These are phyloP conservation scores for Ophiostoma sp. DNA, from an alignment of 2,329 filamentous ascomycete genomes.

Conservation along the genomic window DNA sequence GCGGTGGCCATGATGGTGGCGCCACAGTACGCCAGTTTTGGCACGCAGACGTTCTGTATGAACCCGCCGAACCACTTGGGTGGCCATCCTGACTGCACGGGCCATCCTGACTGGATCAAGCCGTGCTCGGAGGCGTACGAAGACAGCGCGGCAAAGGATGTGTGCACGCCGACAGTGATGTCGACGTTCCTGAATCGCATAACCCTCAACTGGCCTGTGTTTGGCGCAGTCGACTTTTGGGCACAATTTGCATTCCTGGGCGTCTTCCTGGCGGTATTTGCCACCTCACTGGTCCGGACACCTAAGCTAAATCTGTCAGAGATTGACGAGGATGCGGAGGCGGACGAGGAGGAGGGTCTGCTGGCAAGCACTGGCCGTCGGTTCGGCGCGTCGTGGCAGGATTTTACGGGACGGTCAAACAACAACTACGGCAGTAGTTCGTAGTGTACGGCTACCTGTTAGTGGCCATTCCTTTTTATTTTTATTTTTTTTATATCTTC, in stretches of 20 bases:
- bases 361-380: constrained; percentile 75
- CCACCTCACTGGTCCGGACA: constrained; percentile 72
- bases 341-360: constrained; percentile 88
- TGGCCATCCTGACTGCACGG: constrained; percentile 68
- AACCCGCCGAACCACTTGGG: constrained; percentile 58
- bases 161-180: constrained; percentile 87
- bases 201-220: constrained; percentile 90
- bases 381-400: constrained; percentile 83
- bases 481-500: constrained; percentile 2
- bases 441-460: background rate
- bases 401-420: constrained; percentile 61
- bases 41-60: constrained; percentile 90
- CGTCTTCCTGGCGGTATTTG: constrained; percentile 75
- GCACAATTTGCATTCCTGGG: constrained; percentile 87
- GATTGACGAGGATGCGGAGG: constrained; percentile 82
- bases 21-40: constrained; percentile 90
- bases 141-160: constrained; percentile 64
- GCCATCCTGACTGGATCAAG: constrained; percentile 65
- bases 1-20: constrained; percentile 88
- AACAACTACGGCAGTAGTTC: constrained; percentile 26
- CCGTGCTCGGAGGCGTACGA: constrained; percentile 74
- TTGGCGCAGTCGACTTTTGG: constrained; percentile 92
- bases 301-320: constrained; percentile 71
- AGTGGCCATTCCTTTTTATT: background rate
- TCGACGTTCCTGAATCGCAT: constrained; percentile 91